Evolutionary conservation across 345 rosid species (phyloP), one percentile per base, ranked within the genome.

Genomic region (Linum usitatissimum): DNA sequence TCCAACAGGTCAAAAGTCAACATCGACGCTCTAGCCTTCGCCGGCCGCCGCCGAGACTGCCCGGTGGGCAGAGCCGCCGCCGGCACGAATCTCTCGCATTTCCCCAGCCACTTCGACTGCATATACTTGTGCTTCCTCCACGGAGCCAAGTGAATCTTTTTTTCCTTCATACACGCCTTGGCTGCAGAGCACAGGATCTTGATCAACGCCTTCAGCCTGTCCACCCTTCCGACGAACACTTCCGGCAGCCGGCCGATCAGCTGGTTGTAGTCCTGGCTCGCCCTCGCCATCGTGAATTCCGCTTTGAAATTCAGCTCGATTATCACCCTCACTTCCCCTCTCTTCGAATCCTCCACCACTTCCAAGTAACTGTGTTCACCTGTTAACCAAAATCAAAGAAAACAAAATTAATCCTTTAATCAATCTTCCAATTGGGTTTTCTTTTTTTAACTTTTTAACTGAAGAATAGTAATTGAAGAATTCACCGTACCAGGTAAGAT

Each of bases 401-500:
- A 45, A 7, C 2, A 15, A 12, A 12, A 6, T 45, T 45, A 45
- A 13, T 45, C 8, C 8, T 40, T 40, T 6, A 40, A 40, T 40
- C 13, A 40, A 40, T 40, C 2, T 6, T 40, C 10, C 51, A 7
- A 45, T 7, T 45, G 38, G 38, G 38, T 5, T 7, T 45, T 1
- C 4, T 45, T 45, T 45, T 45, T 45, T 7, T n/a, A n/a, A 9
- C 51, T 14, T 9, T 45, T 9, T 8, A 45, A n/a, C n/a, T 42
- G 49, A 42, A 8, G 0, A 42, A 6, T 42, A 42, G 49, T 6
- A 8, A 6, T 45, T 45, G 8, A 42, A 9, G 20, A 21, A 15
- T 39, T 15, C 55, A 17, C 14, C 40, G 34, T 77, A 90, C 96
- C 93, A 70, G 97, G 67, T 9, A 88, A 96, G 62, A 85, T 83